Evolutionary conservation across 1,284 basidiomycete species (phyloP), one percentile per base, ranked within the genome.

Genomic region (Takashimella koratensis): DNA sequence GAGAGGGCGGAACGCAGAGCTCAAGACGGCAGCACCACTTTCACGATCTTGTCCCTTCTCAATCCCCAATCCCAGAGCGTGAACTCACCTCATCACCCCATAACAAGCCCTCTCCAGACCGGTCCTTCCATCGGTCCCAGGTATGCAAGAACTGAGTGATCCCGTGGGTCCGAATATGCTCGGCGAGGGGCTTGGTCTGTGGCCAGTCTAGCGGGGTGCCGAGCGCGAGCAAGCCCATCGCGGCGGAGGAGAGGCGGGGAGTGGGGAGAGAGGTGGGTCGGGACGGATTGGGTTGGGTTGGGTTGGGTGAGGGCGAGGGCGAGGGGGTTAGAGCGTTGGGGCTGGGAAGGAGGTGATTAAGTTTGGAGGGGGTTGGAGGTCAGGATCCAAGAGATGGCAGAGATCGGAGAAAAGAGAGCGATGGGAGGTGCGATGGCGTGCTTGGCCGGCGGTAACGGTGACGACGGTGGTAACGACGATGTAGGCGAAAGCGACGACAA

Each of bases 41-140:
- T n/a, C n/a, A n/a, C n/a, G n/a, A n/a, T n/a, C n/a, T n/a, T n/a
- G n/a, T n/a, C n/a, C n/a, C n/a, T n/a, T n/a, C n/a, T n/a, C n/a
- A n/a, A n/a, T n/a, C n/a, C n/a, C n/a, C n/a, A n/a, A n/a, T n/a
- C n/a, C n/a, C n/a, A n/a, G n/a, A n/a, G n/a, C n/a, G n/a, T n/a
- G n/a, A n/a, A 70, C 75, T 54, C 67, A 93, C 93, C 85, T 99
- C 96, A 70, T 99, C 96, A 25, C 96, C 96, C 96, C 96, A 99
- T n/a, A 97, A 82, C 46, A 98, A 79, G 57, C 88, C 86, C 68
- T 98, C 94, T 10, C 92, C 93, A n/a, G 84, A 82, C 54, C 91
- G 82, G 71, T 91, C 87, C 81, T 96, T 97, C 74, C 94, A 81
- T 56, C 85, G 83, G 70, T 92, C 84, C 91, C 92, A 99, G 42